Percentiles rank a stretch among this genome's conserved stretches.
Conservation (phyloP, 140 eudicot species). For the Bidens hawaiensis region DNA sequence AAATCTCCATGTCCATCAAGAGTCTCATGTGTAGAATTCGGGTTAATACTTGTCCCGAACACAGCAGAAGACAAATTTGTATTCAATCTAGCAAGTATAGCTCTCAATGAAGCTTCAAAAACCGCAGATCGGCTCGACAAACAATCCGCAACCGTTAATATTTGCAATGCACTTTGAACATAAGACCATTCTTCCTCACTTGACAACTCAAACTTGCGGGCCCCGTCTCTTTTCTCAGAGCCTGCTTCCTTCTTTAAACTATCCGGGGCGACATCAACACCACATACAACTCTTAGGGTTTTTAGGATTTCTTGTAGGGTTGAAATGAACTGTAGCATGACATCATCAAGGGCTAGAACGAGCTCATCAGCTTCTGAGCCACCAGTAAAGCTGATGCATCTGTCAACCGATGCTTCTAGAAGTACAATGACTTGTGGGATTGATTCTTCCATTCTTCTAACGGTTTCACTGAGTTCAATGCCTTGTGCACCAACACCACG, state of each 20-base stretch:
- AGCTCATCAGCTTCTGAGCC: slow-evolving; percentile 99
- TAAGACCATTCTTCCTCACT: slow-evolving; percentile 98
- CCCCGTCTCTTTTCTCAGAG: slow-evolving; percentile 59
- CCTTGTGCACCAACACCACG: slow-evolving; percentile 93
- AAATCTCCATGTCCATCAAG: slow-evolving; percentile 61
- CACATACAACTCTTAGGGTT: slow-evolving; percentile 78
- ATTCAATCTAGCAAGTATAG: slow-evolving; percentile 89
- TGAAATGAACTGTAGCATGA: slow-evolving; percentile 77
- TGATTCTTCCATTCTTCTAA: slow-evolving; percentile 99
- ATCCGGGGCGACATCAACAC: slow-evolving; percentile 61
- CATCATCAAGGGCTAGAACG: slow-evolving; percentile 86
- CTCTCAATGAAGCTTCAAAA: slow-evolving; percentile 96
- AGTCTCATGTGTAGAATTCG: slow-evolving; percentile 42
- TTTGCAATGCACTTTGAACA: slow-evolving; percentile 95
- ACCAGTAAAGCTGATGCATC: slow-evolving; percentile 95
- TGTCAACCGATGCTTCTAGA: slow-evolving; percentile 95
- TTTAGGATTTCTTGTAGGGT: slow-evolving; percentile 84
- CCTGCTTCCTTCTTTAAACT: slow-evolving; percentile 56
- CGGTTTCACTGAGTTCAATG: slow-evolving; percentile 95
- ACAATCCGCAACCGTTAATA: slow-evolving; percentile 89
- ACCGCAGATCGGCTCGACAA: slow-evolving; percentile 88
- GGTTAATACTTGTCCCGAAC: slow-evolving; percentile 62
- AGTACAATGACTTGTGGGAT: slow-evolving; percentile 89
- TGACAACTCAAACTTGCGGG: slow-evolving; percentile 74
- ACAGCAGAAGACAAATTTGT: slow-evolving; percentile 77